Evolutionary conservation across 768 basidiomycete species (phyloP), one percentile per base, ranked within the genome.

Genomic region (Mycena pura): DNA sequence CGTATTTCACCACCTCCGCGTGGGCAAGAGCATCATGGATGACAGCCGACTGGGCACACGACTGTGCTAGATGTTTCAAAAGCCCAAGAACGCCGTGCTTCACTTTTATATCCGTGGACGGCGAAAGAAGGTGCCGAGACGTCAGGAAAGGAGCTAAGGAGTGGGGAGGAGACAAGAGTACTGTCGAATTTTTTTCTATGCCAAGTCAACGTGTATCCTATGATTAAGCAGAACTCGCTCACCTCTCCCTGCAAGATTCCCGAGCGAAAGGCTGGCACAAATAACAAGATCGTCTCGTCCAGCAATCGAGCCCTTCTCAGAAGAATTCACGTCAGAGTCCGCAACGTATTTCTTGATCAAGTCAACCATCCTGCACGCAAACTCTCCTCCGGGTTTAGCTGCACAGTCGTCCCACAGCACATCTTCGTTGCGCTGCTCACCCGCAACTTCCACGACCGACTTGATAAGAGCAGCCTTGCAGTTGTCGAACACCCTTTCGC

Each of bases 51-150:
- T 84, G 82, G n/a, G 81, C 74, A 21, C 84, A 80, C 34, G 88
- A 80, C 70, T 90, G 90, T 3, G 93, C 86, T 2, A 99, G 79
- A 71, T 98, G 92, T 72, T 94, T 92, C 39, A 98, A 80, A 34
- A 99, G 78, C 25, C 93, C 93, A 24, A 96, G 80, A 57, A 92
- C 85, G 15, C 92, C 94, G 68, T 98, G 95, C 72, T 96, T 93
- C 62, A 96, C 79, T 72, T 95, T 92, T 71, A 93, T 80, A 69
- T 93, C 90, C 9, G 83, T 80, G 36, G 75, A 71, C 15, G 81
- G 77, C 11, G 81, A 80, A 38, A 93, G 80, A n/a, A 88, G 74
- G 55, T 77, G 74, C 17, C 73, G 73, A 6, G 89, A 89, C 8
- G 83, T 78, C 44, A 93, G 75, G 14, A 90, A 69, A 8, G 83